These are phyloP conservation scores for Corymbia citriodora DNA, from an alignment of 441 rosid species.

Conservation along the genomic window DNA sequence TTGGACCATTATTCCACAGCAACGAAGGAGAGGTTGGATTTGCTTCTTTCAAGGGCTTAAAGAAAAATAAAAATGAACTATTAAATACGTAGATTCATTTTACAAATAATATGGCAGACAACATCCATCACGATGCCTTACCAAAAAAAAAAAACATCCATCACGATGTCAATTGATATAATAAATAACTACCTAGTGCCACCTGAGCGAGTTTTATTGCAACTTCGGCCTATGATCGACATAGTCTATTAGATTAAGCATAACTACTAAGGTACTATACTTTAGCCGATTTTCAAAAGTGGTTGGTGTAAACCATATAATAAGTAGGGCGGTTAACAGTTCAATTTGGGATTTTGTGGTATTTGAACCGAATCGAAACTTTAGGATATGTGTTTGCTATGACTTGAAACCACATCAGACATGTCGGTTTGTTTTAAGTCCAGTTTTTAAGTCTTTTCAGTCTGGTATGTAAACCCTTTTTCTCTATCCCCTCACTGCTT, in stretches of 20 bases:
- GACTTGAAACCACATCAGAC: not conserved
- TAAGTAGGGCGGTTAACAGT: not conserved
- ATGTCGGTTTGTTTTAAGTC: not conserved
- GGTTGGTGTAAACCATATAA: not conserved
- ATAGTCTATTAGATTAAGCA: not conserved
- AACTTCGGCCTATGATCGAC: fast-evolving
- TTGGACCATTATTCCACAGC: not conserved
- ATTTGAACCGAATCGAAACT: not conserved
- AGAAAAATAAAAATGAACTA: not conserved
- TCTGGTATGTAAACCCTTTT: not conserved
- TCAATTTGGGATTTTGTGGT: fast-evolving
- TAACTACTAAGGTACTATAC: not conserved
- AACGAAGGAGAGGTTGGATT: not conserved
- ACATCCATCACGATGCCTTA: not conserved
- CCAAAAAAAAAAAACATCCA: no score
- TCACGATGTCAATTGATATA: not conserved
- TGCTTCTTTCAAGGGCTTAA: not conserved
- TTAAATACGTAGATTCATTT: not conserved
- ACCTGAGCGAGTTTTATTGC: not conserved
- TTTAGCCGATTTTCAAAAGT: not conserved
- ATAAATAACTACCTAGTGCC: not conserved
- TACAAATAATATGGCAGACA: not conserved
- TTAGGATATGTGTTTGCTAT: not conserved
- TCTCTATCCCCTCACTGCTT: fast-evolving
- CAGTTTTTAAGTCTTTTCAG: not conserved